Percentiles rank a stretch among this genome's conserved stretches.
phyloP scores from a whole-genome alignment of 768 basidiomycete genomes.

The Coprinopsis sp. region DNA sequence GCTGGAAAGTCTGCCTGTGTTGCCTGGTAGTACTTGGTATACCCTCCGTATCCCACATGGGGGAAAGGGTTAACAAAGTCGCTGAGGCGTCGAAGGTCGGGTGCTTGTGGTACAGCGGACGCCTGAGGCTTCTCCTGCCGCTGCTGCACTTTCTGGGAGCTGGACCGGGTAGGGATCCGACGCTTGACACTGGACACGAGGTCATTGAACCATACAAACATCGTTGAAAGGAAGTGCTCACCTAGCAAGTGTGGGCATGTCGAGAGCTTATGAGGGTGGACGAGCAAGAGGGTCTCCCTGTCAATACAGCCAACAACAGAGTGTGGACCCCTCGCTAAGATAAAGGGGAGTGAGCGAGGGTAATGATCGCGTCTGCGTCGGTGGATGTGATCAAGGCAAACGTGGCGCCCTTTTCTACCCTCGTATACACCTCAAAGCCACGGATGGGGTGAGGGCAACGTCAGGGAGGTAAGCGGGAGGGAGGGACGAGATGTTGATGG shows the following conservation, averaged over 20 bases:
- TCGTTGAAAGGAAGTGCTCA: background rate
- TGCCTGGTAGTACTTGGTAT: slow-evolving; percentile 33
- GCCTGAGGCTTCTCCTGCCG: background rate
- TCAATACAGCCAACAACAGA: no score
- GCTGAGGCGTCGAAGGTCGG: slow-evolving; percentile 32
- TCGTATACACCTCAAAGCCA: no score
- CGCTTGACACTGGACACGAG: background rate
- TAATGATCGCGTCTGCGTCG: no score
- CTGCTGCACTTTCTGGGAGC: background rate
- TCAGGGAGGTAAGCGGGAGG: no score
- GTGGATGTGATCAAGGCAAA: no score
- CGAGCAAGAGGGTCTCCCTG: no score
- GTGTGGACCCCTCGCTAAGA: no score
- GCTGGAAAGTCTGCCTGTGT: slow-evolving; percentile 8
- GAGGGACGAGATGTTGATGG: no score
- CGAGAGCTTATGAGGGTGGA: background rate
- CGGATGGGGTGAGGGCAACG: no score
- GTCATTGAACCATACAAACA: background rate
- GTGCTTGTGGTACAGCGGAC: slow-evolving; percentile 26
- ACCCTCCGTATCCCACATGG: slow-evolving; percentile 36
- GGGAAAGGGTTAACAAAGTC: slow-evolving; percentile 36
- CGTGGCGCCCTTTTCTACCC: no score
- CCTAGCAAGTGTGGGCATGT: background rate
- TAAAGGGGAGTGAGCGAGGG: no score
- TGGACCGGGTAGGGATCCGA: background rate